Evolutionary conservation across 352 stramenopile species (phyloP).

Genomic region (Pythium monospermum): DNA sequence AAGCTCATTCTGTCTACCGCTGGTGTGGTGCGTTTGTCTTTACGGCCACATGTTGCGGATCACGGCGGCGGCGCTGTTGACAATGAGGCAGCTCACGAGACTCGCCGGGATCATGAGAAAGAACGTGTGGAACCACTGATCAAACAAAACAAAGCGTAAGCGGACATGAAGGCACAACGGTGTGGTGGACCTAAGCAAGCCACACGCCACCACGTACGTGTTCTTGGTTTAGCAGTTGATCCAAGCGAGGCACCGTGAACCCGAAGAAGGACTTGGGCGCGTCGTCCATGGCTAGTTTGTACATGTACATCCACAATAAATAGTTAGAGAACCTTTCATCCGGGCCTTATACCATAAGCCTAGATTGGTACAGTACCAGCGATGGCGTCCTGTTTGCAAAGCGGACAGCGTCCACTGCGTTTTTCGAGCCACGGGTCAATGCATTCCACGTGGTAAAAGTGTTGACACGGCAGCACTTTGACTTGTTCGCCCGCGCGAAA

Average conservation of each 20-base stretch:
- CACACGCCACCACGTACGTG: conserved; percentile 52
- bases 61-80: conserved; percentile 66
- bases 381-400: conserved; percentile 84
- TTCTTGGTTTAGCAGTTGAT: conserved; percentile 72
- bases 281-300: conserved; percentile 29
- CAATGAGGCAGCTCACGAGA: conserved; percentile 75
- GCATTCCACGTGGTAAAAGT: conserved; percentile 83
- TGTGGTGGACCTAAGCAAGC: too few species aligned
- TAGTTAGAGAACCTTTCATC: background rate
- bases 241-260: conserved; percentile 45
- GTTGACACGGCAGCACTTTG: conserved; percentile 79
- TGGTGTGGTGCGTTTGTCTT: too few species aligned
- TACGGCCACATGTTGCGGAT: conserved; percentile 77
- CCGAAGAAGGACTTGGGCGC: conserved; percentile 60
- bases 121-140: conserved; percentile 69
- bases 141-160: background rate
- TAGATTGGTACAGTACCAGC: conserved; percentile 28
- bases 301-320: background rate
- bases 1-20: too few species aligned
- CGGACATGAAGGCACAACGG: too few species aligned
- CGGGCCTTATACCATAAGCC: background rate
- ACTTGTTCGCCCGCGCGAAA: conserved; percentile 50
- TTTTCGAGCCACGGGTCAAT: conserved; percentile 84
- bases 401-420: conserved; percentile 67
- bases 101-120: conserved; percentile 78